Evolutionary conservation across 805 yeast genomes (phyloP).

Genomic region (Cyberlindnera petersonii): DNA sequence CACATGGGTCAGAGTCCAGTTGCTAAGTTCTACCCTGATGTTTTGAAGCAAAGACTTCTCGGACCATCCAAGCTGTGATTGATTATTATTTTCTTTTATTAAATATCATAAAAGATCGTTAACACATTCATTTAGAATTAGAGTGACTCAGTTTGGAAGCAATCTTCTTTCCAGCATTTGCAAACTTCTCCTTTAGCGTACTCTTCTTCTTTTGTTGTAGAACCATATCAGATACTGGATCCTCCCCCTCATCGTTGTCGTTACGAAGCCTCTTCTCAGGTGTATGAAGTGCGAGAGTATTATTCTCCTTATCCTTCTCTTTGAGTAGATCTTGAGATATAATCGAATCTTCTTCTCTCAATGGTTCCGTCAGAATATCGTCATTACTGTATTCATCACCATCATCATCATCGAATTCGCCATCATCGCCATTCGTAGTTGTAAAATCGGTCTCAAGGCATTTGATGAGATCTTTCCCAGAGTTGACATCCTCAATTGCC

Average conservation of each 20-base stretch:
- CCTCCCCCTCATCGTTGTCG: constrained; percentile 8
- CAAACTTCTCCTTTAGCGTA: constrained; percentile 22
- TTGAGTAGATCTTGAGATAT: constrained; percentile 9
- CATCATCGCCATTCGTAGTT: constrained; percentile 23
- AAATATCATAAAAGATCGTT: neutral
- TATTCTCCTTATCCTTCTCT: constrained; percentile 5
- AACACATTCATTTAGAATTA: constrained; percentile 14
- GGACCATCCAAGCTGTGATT: constrained; percentile 35
- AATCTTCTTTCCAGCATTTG: constrained; percentile 27
- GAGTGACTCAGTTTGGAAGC: constrained; percentile 24
- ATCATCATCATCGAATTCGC: constrained; percentile 16
- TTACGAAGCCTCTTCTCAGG: constrained; percentile 18
- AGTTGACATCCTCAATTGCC: constrained; percentile 17
- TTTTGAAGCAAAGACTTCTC: constrained; percentile 29
- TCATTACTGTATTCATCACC: constrained; percentile 16
- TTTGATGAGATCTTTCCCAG: constrained; percentile 23
- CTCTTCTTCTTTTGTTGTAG: constrained; percentile 15
- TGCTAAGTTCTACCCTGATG: constrained; percentile 42
- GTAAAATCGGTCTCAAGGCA: constrained; percentile 29
- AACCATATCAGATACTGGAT: constrained; percentile 2
- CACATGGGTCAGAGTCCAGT: constrained; percentile 53
- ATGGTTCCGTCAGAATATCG: constrained; percentile 19
- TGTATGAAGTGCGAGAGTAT: constrained; percentile 1
- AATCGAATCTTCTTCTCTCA: constrained; percentile 21
- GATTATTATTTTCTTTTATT: neutral